A percentile compares a stretch with the other conserved stretches of the same genome.
These are phyloP conservation scores for Vigna radiata DNA, from an alignment of 306 rosid species.

Conservation along the genomic window DNA sequence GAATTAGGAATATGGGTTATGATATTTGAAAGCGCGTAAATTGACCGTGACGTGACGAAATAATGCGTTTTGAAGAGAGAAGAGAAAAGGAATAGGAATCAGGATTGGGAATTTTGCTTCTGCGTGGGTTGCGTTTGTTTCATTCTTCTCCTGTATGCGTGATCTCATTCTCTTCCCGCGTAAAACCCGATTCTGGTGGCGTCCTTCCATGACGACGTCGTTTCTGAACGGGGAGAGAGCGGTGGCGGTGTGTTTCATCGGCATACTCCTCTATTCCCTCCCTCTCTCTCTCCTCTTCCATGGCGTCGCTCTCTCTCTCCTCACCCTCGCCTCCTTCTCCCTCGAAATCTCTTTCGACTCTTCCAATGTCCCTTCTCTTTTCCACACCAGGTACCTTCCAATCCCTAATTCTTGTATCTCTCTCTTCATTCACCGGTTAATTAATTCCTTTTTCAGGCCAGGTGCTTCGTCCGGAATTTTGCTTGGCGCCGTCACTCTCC, in stretches of 20 bases:
- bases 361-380: constrained; percentile 49
- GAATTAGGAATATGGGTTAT: not conserved
- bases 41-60: not conserved
- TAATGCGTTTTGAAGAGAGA: constrained; percentile 14
- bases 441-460: constrained; percentile 56
- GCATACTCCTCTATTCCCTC: constrained; percentile 63
- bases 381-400: constrained; percentile 63
- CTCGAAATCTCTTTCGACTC: constrained; percentile 74
- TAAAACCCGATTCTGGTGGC: constrained; percentile 18
- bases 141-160: not conserved
- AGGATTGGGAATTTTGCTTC: not conserved
- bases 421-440: not conserved
- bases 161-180: constrained; percentile 45
- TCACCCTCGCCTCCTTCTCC: constrained; percentile 69
- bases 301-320: constrained; percentile 77
- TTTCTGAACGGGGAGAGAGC: constrained; percentile 71
- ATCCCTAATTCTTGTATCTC: not conserved
- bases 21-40: constrained; percentile 21
- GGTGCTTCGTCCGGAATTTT: constrained; percentile 91
- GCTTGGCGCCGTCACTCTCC: constrained; percentile 78
- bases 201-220: constrained; percentile 44
- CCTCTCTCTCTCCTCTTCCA: constrained; percentile 75
- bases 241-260: constrained; percentile 71
- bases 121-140: not conserved
- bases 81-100: not conserved